Evolutionary conservation across 768 basidiomycete species (phyloP).

Genomic region (Chalciporus sphaerocephalus): DNA sequence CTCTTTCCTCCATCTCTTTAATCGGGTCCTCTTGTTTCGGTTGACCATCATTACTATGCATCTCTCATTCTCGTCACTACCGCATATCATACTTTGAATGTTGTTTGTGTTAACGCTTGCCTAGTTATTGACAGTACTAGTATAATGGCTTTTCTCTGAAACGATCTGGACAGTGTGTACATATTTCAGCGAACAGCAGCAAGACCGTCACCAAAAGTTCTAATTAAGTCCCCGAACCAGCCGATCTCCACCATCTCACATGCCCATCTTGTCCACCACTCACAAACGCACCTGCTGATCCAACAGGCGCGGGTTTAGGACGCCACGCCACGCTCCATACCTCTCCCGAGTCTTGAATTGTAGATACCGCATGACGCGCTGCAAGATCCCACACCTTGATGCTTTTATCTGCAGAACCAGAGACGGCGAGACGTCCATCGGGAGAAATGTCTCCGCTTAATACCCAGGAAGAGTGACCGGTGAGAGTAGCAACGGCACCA

Average conservation of each 20-base stretch:
- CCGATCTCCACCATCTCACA: slow-evolving; percentile 75
- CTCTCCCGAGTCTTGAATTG: slow-evolving; percentile 72
- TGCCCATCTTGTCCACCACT: slow-evolving; percentile 72
- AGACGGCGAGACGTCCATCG: slow-evolving; percentile 73
- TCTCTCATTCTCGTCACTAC: neutral
- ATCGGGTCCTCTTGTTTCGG: neutral
- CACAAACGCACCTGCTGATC: slow-evolving; percentile 59
- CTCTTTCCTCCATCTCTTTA: neutral
- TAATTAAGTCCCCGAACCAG: slow-evolving; percentile 42
- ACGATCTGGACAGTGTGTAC: too few relatives aligned
- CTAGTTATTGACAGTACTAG: neutral
- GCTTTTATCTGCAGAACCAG: slow-evolving; percentile 82
- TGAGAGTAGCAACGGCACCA: slow-evolving; percentile 79
- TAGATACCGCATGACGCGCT: slow-evolving; percentile 69
- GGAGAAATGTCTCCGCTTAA: slow-evolving; percentile 78
- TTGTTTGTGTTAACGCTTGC: neutral
- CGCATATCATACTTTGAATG: neutral
- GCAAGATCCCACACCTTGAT: slow-evolving; percentile 86
- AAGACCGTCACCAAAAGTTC: too few relatives aligned
- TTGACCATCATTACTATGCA: neutral
- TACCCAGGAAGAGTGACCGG: slow-evolving; percentile 91
- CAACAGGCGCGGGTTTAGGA: slow-evolving; percentile 52
- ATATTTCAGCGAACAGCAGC: too few relatives aligned
- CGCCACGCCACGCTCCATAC: slow-evolving; percentile 85
- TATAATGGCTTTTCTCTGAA: neutral